Percentiles rank a stretch among this genome's conserved stretches.
phyloP scores from a whole-genome alignment of 1,284 basidiomycete genomes.

The Malassezia vespertilionis region DNA sequence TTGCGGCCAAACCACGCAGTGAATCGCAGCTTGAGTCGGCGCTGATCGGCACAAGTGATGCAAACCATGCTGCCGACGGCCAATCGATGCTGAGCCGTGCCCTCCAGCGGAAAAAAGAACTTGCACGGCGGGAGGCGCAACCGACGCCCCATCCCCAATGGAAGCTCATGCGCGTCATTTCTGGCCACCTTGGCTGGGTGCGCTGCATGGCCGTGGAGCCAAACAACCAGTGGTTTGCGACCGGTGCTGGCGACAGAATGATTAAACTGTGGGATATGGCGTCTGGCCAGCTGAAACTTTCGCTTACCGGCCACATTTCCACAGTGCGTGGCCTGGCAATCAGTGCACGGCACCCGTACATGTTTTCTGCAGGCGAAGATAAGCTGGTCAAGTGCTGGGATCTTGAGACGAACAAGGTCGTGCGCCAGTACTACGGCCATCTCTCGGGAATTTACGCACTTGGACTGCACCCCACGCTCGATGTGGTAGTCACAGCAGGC shows the following conservation, averaged over 20 bases:
- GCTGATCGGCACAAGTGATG: conserved; percentile 20
- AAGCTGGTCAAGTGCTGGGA: conserved; percentile 99
- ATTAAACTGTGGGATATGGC: conserved; percentile 99
- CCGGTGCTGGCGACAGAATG: conserved; percentile 90
- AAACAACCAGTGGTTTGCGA: conserved; percentile 96
- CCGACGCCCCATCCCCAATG: conserved; percentile 84
- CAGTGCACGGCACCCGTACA: conserved; percentile 81
- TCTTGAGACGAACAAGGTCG: conserved; percentile 95
- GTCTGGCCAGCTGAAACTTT: conserved; percentile 84
- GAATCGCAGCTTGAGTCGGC: conserved; percentile 14
- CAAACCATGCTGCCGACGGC: conserved; percentile 13
- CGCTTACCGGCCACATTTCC: conserved; percentile 91
- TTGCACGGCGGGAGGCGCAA: conserved; percentile 65
- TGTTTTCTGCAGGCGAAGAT: conserved; percentile 95
- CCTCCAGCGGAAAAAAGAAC: conserved; percentile 38
- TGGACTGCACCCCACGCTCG: conserved; percentile 82
- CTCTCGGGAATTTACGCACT: conserved; percentile 76
- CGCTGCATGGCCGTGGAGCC: conserved; percentile 89
- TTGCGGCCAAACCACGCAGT: conserved; percentile 8
- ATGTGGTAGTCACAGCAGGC: conserved; percentile 84
- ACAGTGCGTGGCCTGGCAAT: conserved; percentile 90
- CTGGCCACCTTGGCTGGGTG: conserved; percentile 98
- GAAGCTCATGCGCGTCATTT: conserved; percentile 94
- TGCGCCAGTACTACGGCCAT: conserved; percentile 94
- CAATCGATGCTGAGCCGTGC: conserved; percentile 32